Conservation (phyloP, 2,329 filamentous ascomycete genomes). For the Nemania abortiva region DNA sequence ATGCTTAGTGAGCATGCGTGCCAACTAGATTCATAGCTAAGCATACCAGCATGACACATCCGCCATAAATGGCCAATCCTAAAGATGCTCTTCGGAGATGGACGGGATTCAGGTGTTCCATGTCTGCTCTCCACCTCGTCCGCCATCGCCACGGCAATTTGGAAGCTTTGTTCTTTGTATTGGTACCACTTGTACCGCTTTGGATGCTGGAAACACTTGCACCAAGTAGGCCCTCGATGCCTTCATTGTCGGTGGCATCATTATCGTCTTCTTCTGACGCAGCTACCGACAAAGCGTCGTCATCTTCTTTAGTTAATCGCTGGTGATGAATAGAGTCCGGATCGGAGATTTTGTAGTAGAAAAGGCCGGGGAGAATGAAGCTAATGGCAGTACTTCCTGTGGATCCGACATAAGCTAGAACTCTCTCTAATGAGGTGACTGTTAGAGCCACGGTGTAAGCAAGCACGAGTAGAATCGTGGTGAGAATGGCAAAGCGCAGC, state of each 20-base stretch:
- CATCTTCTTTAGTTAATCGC: conserved; percentile 88
- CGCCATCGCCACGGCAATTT: conserved; percentile 63
- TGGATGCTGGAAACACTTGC: conserved; percentile 61
- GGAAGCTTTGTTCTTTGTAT: conserved; percentile 51
- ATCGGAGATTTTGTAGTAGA: conserved; percentile 98
- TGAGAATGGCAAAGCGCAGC: conserved; percentile 87
- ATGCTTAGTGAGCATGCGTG: conserved; percentile 67
- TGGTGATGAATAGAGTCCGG: conserved; percentile 90
- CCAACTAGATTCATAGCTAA: conserved; percentile 88
- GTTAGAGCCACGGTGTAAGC: conserved; percentile 92
- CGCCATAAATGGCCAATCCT: conserved; percentile 82
- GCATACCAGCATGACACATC: conserved; percentile 90
- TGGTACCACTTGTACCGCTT: conserved; percentile 56
- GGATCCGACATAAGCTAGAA: conserved; percentile 93
- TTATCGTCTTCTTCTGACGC: conserved; percentile 57
- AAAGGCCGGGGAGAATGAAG: conserved; percentile 94
- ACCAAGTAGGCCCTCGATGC: conserved; percentile 55
- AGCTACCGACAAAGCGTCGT: conserved; percentile 75
- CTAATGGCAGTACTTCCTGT: conserved; percentile 96
- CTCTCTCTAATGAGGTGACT: conserved; percentile 87
- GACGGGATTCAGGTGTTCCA: conserved; percentile 73
- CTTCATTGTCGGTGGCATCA: conserved; percentile 42
- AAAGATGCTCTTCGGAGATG: conserved; percentile 79
- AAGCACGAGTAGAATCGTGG: conserved; percentile 84
- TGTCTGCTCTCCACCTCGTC: conserved; percentile 69